These are phyloP conservation scores for Pyronema domesticum DNA, from an alignment of 495 filamentous ascomycete species.

Conservation along the genomic window DNA sequence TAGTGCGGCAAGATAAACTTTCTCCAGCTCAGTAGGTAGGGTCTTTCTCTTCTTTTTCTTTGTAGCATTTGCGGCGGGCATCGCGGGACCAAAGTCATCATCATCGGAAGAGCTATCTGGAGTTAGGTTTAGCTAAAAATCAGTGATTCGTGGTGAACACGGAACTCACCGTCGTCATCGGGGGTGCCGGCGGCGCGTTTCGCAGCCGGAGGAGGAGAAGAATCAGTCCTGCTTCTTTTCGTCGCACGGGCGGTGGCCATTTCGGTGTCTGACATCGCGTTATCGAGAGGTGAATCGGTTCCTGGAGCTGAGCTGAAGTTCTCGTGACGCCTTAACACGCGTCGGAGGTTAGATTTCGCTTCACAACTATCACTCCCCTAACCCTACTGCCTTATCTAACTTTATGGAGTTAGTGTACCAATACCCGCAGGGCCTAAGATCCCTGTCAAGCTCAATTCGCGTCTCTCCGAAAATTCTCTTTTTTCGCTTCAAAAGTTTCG, in stretches of 20 bases:
- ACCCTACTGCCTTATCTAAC: background rate
- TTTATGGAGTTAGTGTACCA: no score
- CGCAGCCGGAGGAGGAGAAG: slow-evolving; percentile 1
- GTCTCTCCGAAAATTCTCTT: no score
- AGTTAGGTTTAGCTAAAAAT: slow-evolving; percentile 1
- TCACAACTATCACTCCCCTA: background rate
- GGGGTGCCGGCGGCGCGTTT: background rate
- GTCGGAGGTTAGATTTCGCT: background rate
- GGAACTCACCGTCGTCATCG: slow-evolving; percentile 1
- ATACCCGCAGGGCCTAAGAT: no score
- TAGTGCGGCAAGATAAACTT: slow-evolving; percentile 79
- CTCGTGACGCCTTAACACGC: background rate
- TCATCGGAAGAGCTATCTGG: slow-evolving; percentile 46
- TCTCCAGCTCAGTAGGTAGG: slow-evolving; percentile 75
- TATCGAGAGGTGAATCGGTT: background rate
- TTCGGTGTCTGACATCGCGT: background rate
- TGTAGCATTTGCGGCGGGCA: slow-evolving; percentile 41
- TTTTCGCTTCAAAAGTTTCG: no score
- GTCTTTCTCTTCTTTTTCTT: slow-evolving; percentile 81
- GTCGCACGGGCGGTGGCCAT: background rate
- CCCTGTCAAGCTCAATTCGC: no score
- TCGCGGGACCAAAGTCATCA: slow-evolving; percentile 83
- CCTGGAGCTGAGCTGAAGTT: background rate
- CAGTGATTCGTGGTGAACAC: background rate
- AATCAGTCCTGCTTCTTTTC: background rate